Percentiles rank a stretch among this genome's conserved stretches.
Conservation (phyloP, 495 filamentous ascomycete species). For the Pseudotulostoma volvatum region DNA sequence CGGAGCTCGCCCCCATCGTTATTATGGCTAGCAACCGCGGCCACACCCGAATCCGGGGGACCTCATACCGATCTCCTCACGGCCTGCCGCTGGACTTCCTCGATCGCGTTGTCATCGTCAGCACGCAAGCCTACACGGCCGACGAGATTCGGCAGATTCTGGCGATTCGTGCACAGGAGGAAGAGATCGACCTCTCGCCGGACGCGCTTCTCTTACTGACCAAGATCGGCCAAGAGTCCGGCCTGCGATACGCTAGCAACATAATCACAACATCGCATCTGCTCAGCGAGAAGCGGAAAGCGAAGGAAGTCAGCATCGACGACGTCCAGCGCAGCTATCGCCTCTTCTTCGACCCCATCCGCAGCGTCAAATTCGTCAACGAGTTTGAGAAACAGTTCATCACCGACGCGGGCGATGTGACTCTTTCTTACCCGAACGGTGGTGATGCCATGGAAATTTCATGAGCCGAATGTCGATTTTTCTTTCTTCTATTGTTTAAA, state of each 20-base stretch:
- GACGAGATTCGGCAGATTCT: conserved; percentile 88
- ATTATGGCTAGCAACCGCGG: conserved; percentile 99
- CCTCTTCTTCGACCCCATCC: conserved; percentile 75
- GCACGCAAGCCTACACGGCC: conserved; percentile 71
- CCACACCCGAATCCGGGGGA: conserved; percentile 80
- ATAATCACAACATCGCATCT: conserved; percentile 87
- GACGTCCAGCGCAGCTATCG: conserved; percentile 88
- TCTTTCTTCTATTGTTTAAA: no score
- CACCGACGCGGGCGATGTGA: conserved; percentile 66
- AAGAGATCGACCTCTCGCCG: conserved; percentile 78
- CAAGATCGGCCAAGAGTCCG: conserved; percentile 87
- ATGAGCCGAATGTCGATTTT: conserved; percentile 23
- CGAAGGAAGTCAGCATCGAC: conserved; percentile 61
- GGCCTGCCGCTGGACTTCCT: conserved; percentile 92
- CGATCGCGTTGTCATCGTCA: conserved; percentile 90
- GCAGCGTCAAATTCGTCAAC: conserved; percentile 79
- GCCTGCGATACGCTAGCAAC: conserved; percentile 84
- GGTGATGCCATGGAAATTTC: conserved; percentile 78
- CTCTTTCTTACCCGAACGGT: conserved; percentile 48
- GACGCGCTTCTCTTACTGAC: conserved; percentile 84
- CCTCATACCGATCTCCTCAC: conserved; percentile 79
- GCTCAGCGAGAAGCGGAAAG: conserved; percentile 61
- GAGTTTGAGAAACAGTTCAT: conserved; percentile 90
- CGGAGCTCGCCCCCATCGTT: conserved; percentile 86
- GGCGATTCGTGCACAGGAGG: conserved; percentile 79